Conservation (phyloP, 495 filamentous ascomycete genomes). For the Talaromyces wortmannii region DNA sequence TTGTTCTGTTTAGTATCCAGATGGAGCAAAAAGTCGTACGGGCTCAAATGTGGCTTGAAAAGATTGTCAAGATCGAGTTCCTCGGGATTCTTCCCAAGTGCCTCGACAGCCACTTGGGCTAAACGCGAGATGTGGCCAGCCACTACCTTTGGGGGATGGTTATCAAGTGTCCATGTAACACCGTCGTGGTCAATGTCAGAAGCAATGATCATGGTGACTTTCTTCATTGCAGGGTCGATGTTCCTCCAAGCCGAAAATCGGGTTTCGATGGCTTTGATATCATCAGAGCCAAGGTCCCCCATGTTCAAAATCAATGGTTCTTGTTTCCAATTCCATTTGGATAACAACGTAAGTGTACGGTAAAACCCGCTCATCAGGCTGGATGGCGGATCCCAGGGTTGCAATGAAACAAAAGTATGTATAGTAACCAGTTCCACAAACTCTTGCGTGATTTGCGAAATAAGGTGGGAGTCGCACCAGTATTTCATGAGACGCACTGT, state of each 20-base stretch:
- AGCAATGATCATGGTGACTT: constrained; percentile 71
- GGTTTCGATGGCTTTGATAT: constrained; percentile 54
- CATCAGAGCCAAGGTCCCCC: constrained; percentile 38
- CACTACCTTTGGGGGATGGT: constrained; percentile 68
- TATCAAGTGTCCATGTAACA: constrained; percentile 67
- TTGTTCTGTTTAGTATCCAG: constrained; percentile 67
- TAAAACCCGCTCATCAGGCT: constrained; percentile 77
- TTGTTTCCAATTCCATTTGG: constrained; percentile 85
- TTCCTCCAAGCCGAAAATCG: constrained; percentile 71
- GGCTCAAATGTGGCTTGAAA: constrained; percentile 59
- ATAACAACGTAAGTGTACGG: constrained; percentile 66
- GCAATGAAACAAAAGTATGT: constrained; percentile 70
- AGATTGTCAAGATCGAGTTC: constrained; percentile 53
- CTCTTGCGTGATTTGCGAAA: constrained; percentile 71
- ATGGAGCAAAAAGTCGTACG: constrained; percentile 82
- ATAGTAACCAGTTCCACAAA: constrained; percentile 74
- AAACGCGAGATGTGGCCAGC: constrained; percentile 77
- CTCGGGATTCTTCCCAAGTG: constrained; percentile 49
- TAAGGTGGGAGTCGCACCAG: constrained; percentile 83
- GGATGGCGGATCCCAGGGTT: constrained; percentile 74
- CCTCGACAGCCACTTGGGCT: constrained; percentile 61
- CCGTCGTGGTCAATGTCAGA: constrained; percentile 73
- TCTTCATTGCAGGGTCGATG: constrained; percentile 83
- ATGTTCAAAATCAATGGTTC: constrained; percentile 78
- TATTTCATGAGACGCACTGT: constrained; percentile 83